phyloP scores from a whole-genome alignment of 1,284 basidiomycete genomes.

The Ustilago trichophora region DNA sequence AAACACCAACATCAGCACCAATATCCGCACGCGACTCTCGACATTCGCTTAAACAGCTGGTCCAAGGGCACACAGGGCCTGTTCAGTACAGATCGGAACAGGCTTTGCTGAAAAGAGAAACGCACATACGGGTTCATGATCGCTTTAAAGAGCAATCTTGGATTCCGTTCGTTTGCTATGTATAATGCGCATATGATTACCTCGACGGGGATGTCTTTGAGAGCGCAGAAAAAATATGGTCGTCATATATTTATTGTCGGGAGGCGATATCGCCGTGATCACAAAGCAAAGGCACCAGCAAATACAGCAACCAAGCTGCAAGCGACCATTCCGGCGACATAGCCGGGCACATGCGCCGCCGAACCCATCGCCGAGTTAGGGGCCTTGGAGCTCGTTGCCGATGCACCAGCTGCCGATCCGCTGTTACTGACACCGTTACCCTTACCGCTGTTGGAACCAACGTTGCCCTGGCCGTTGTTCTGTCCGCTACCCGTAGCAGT shows the following conservation, averaged over 20 bases:
- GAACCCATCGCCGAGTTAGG: slow-evolving; percentile 14
- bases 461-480: background rate
- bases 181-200: too few relatives aligned
- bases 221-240: background rate
- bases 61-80: too few relatives aligned
- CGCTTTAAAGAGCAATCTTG: too few relatives aligned
- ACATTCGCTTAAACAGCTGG: too few relatives aligned
- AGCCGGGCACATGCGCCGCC: slow-evolving; percentile 3
- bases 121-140: too few relatives aligned
- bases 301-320: slow-evolving; percentile 21
- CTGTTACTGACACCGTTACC: background rate
- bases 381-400: slow-evolving; percentile 7
- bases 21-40: too few relatives aligned
- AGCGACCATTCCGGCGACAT: slow-evolving; percentile 17
- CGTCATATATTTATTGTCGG: too few relatives aligned
- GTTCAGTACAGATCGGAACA: too few relatives aligned
- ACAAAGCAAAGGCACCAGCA: slow-evolving; percentile 28
- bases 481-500: background rate
- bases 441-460: background rate
- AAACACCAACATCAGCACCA: too few relatives aligned
- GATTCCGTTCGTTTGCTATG: too few relatives aligned
- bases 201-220: background rate
- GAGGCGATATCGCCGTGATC: too few relatives aligned
- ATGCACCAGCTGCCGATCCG: slow-evolving; percentile 2
- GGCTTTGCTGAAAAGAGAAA: too few relatives aligned